Base-by-base conservation (phyloP, 2,329 filamentous ascomycete species). In the Paecilomyces formosus region DNA sequence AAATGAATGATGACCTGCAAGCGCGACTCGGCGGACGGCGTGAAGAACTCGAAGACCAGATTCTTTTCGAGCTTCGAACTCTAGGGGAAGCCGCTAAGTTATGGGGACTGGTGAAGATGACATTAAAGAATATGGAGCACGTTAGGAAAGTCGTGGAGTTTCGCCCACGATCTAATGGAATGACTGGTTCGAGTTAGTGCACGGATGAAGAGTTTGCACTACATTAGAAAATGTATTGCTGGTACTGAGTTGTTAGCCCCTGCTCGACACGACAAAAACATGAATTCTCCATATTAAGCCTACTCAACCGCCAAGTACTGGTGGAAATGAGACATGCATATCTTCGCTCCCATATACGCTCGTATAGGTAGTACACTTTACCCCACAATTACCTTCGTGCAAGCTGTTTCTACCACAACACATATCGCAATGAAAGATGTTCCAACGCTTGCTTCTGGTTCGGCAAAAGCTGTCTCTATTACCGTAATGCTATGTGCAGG, bases 281-380 rank as follows among this genome's bases (percentile, higher is more conserved):
- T n/a, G n/a, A n/a, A n/a, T n/a, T n/a, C n/a, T n/a, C n/a, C n/a
- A n/a, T n/a, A n/a, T n/a, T n/a, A n/a, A n/a, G n/a, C 13, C 13
- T 55, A 35, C 33, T 35, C 13, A 35, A 35, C 9, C 9, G 33
- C 13, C 33, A 35, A 3, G 33, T 35, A 35, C 33, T 35, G 13
- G 13, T 15, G 3, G 13, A 35, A 12, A 12, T 12, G 33, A 11
- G 12, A 39, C n/a, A 39, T 5, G 9, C 8, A 15, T 5, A 15
- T 2, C 33, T 39, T 39, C 12, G 13, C 12, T n/a, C 33, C 33
- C n/a, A 15, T 73, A 26, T 74, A 70, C 53, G 71, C 65, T 12
- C 56, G 66, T 28, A 72, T 67, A 1, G 63, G 68, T 1, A 73
- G 70, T 54, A 33, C 53, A 26, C 61, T 60, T 12, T 65, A 72